phyloP scores from a whole-genome alignment of 2,329 filamentous ascomycete species.

The Botrytis porri region DNA sequence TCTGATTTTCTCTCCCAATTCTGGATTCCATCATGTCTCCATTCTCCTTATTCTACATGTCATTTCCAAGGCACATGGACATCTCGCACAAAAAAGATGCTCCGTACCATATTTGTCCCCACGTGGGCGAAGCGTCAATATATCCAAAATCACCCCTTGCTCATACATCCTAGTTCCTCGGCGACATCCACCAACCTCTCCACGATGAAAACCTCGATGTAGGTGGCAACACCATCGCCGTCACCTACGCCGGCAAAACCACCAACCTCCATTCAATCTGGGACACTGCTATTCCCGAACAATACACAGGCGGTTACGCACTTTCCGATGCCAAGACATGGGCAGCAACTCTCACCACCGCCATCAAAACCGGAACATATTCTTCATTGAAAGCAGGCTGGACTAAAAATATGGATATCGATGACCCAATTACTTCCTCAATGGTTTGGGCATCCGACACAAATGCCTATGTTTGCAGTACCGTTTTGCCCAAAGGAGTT shows the following conservation, averaged over 20 bases:
- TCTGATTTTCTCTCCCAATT: constrained; percentile 22
- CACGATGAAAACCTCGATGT: constrained; percentile 62
- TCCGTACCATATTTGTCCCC: constrained; percentile 22
- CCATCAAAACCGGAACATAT: constrained; percentile 58
- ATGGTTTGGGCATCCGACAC: constrained; percentile 63
- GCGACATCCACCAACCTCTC: constrained; percentile 67
- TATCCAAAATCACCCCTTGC: neutral
- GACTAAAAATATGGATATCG: constrained; percentile 25
- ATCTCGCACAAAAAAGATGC: constrained; percentile 14
- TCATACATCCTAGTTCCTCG: constrained; percentile 44
- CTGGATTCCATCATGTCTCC: constrained; percentile 1
- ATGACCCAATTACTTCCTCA: constrained; percentile 37
- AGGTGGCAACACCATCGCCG: constrained; percentile 67
- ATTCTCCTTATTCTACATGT: constrained; percentile 4
- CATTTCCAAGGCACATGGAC: constrained; percentile 20
- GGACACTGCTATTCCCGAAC: constrained; percentile 44
- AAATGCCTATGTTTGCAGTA: constrained; percentile 58
- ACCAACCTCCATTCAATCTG: constrained; percentile 68
- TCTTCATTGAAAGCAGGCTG: constrained; percentile 23
- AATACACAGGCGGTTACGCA: constrained; percentile 55
- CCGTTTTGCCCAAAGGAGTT: constrained; percentile 60
- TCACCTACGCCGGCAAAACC: constrained; percentile 56
- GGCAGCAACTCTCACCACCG: constrained; percentile 53
- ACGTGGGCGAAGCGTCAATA: constrained; percentile 23
- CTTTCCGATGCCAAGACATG: constrained; percentile 51